Base-by-base conservation (phyloP, 805 yeast species). In the Starmera caribaea region DNA sequence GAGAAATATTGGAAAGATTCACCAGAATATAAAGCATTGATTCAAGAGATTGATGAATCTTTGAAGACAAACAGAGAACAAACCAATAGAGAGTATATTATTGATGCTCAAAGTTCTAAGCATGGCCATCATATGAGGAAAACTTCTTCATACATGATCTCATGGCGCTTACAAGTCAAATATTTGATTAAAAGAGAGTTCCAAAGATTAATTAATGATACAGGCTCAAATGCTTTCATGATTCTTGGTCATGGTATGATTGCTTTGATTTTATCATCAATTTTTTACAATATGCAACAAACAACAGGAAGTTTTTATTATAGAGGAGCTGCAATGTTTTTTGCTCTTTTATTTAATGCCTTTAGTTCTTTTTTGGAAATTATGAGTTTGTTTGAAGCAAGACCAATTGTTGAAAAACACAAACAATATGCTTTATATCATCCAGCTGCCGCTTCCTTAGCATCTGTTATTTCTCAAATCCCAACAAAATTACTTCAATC, bases 281-380 rank as follows among this genome's bases (percentile, higher is more conserved):
- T 79, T 47, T 79, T 75, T 49, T 77, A 73, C 58, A 73, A 76
- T 47, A 50, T 74, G 45, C 57, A 54, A 45, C 38, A 41, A 26
- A 54, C 54, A 24, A 71, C 83, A 0, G 57, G 50, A 1, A 67
- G 76, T 2, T 71, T 78, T 46, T 76, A 68, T 54, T 65, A 61
- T 49, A 64, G 87, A 53, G 71, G 78, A 49, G 76, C 86, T 33
- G 70, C 79, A 35, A 63, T 82, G 67, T 83, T 82, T 61, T 79
- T 79, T 55, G 79, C 81, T 16, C 67, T 74, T 35, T 62, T 78
- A 51, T 78, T 76, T 58, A 77, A 77, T 53, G 76, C 82, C 12
- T 74, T 78, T 50, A 64, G 79, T 14, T 76, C 80, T 14, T 54
- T 78, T 43, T 62, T 76, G 50, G 86, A 79, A 57, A 68, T 79